Conservation (phyloP, 2,329 filamentous ascomycete species). For the Colletotrichum liriopes region DNA sequence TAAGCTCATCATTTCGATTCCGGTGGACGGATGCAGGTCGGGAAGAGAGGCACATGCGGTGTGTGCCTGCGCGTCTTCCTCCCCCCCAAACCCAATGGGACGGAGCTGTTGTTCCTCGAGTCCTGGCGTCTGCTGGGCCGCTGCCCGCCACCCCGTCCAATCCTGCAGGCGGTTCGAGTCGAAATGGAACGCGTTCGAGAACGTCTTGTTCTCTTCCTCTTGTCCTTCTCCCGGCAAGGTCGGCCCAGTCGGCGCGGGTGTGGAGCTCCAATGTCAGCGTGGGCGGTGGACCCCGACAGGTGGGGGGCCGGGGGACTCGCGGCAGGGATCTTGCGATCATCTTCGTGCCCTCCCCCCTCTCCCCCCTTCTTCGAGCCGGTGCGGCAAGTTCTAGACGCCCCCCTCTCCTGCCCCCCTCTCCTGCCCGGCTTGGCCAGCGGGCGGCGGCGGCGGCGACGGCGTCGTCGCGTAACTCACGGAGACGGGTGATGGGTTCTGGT, state of each 20-base stretch:
- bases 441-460: not conserved
- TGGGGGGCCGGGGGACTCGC: constrained; percentile 18
- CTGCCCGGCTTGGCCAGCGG: not conserved
- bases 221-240: constrained; percentile 13
- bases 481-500: too few relatives aligned
- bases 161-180: not conserved
- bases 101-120: not conserved
- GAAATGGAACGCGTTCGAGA: constrained; percentile 4
- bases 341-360: not conserved
- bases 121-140: not conserved
- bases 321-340: constrained; percentile 27
- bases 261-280: not conserved
- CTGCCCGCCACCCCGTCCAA: not conserved
- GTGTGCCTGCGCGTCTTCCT: not conserved
- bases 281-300: not conserved
- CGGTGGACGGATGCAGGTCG: constrained; percentile 14
- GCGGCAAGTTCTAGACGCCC: constrained; percentile 3
- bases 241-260: constrained; percentile 15
- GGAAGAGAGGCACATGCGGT: not conserved
- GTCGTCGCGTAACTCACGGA: not conserved
- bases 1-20: constrained; percentile 12
- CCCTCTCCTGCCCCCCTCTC: constrained; percentile 3
- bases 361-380: too few relatives aligned
- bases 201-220: not conserved
- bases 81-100: not conserved